phyloP scores from a whole-genome alignment of 2,329 filamentous ascomycete genomes.

The Drechslerella coelobrocha region DNA sequence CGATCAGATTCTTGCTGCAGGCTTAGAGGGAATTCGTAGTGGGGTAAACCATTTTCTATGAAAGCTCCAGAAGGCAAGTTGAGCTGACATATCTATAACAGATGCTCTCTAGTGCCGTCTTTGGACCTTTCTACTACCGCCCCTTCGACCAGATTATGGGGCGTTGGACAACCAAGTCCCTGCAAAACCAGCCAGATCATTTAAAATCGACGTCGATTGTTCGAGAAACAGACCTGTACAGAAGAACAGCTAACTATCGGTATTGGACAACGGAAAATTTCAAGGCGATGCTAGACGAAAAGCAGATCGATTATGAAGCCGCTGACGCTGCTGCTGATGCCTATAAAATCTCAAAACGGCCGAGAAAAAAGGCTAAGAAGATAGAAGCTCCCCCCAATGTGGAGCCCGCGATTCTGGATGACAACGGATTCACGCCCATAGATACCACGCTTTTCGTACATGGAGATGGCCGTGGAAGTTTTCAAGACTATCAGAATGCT shows the following conservation, averaged over 20 bases:
- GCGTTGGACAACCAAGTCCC: constrained; percentile 47
- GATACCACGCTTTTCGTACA: constrained; percentile 18
- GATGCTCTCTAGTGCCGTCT: constrained; percentile 39
- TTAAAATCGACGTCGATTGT: constrained; percentile 42
- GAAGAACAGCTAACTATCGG: constrained; percentile 42
- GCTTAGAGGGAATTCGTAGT: constrained; percentile 38
- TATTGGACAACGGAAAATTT: constrained; percentile 47
- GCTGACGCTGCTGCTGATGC: constrained; percentile 25
- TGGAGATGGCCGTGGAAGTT: constrained; percentile 32
- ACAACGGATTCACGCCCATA: constrained; percentile 28
- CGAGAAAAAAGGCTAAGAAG: constrained; percentile 24
- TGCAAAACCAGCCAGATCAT: constrained; percentile 43
- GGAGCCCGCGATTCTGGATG: constrained; percentile 20
- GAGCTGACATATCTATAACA: constrained; percentile 7
- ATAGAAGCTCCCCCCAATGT: constrained; percentile 12
- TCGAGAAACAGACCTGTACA: constrained; percentile 38
- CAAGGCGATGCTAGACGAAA: constrained; percentile 38
- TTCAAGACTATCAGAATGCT: constrained; percentile 45
- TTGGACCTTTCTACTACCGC: constrained; percentile 46
- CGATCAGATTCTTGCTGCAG: constrained; percentile 37
- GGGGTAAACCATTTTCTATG: constrained; percentile 16
- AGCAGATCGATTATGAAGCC: constrained; percentile 40
- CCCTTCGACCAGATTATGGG: constrained; percentile 48
- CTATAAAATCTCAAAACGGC: constrained; percentile 29
- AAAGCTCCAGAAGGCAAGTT: background rate